A percentile compares a stretch with the other conserved stretches of the same genome.
Evolutionary conservation across 2,329 filamentous ascomycete genomes (phyloP).

Genomic region (Aphanocladium album): DNA sequence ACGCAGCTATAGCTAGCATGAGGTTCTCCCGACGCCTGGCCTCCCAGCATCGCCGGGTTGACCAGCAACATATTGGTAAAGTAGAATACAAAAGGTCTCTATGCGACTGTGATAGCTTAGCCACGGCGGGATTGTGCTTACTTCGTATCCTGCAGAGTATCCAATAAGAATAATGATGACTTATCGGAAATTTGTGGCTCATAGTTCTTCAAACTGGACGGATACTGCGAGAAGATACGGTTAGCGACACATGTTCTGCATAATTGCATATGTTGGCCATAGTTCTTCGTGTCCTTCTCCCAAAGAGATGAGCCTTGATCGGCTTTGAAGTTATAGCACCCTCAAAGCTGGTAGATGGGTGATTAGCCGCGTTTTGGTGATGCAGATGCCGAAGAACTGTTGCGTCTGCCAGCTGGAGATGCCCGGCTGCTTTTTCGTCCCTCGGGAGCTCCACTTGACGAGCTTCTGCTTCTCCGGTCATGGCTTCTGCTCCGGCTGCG

Average conservation of each 20-base stretch:
- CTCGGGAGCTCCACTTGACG: not conserved
- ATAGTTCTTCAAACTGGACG: not conserved
- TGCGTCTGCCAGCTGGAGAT: slow-evolving; percentile 36
- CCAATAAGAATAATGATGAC: not conserved
- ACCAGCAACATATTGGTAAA: not conserved
- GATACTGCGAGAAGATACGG: slow-evolving; percentile 1
- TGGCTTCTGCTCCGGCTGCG: slow-evolving; percentile 24
- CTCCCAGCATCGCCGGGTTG: not conserved
- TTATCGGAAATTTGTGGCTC: not conserved
- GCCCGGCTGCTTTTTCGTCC: slow-evolving; percentile 24
- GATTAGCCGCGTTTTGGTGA: slow-evolving; percentile 28
- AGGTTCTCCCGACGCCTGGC: not conserved
- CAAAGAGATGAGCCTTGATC: not conserved
- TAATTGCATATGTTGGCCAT: not conserved
- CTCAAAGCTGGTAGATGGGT: not conserved
- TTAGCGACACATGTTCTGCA: slow-evolving; percentile 2
- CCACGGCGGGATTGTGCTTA: slow-evolving; percentile 1
- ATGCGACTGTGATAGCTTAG: not conserved
- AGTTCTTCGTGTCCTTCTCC: not conserved
- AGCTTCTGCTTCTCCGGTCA: slow-evolving; percentile 13
- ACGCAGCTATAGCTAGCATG: not conserved
- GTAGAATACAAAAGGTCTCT: not conserved
- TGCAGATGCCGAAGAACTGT: slow-evolving; percentile 45
- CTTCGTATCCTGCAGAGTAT: slow-evolving; percentile 4
- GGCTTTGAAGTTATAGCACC: not conserved